Evolutionary conservation across 2,329 filamentous ascomycete genomes (phyloP), one percentile per base, ranked within the genome.

Genomic region (Fusarium paranaense): DNA sequence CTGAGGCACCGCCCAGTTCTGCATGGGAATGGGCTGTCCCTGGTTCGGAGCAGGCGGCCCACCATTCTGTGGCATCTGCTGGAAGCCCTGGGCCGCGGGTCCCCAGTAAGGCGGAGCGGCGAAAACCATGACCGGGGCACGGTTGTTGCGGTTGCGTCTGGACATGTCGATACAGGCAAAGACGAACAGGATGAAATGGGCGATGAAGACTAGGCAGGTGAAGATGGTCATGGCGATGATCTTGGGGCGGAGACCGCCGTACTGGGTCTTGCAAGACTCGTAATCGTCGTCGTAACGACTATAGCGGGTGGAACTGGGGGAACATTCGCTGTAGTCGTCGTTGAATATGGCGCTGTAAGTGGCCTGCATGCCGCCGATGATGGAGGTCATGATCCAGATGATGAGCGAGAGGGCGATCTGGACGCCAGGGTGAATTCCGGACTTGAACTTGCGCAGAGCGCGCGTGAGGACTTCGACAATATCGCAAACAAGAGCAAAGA

Each of bases 351-450:
- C 33, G 16, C 54, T 38, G 33, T 57, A 57, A 20, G 76, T 67
- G 25, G 68, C 62, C 52, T 80, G 68, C 27, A 80, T 50, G 54
- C 71, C 77, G 37, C 79, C 78, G 3, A 80, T 66, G 14, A 79
- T 32, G 40, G 76, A 54, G n/a, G 80, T 77, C 25, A 76, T 66
- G 8, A 87, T 71, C 82, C 83, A 86, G 64, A 87, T 78, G 69
- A 86, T 59, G 3, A 87, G 83, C 35, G 83, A 83, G 16, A 85
- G 45, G 62, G 77, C 83, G 37, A 87, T 83, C 56, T 87, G 85
- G 9, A 82, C 83, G 30, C 84, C 85, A 1, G 86, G 85, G 62
- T 85, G 84, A 22, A 87, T 83, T 40, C 83, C 82, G 5, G 71
- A 71, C 27, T 80, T 76, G 58, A 75, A 79, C 8, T 78, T 80